Conservation (phyloP, 371 early-diverging fungal species). For the Mycotypha africana region DNA sequence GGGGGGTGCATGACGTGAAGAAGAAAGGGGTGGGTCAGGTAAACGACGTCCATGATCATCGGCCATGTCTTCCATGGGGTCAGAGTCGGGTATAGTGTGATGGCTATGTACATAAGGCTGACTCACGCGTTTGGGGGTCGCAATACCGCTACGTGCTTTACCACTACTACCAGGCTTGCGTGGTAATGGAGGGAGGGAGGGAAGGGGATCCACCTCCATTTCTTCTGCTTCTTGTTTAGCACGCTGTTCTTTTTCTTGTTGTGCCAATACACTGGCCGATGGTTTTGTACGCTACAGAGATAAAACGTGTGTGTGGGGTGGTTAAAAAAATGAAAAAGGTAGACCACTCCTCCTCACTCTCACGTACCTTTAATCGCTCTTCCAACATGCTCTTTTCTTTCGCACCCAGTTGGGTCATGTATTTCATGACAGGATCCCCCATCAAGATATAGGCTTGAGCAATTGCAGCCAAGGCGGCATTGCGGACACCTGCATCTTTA, state of each 20-base stretch:
- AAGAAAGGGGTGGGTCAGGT: conserved; percentile 12
- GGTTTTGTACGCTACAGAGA: conserved; percentile 28
- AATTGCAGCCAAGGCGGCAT: conserved; percentile 68
- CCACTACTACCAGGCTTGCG: conserved; percentile 18
- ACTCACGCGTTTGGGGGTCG: too few species aligned
- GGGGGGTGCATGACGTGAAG: conserved; percentile 4
- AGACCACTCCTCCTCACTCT: neutral
- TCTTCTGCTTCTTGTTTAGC: conserved; percentile 29
- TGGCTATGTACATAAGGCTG: conserved; percentile 13
- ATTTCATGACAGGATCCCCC: conserved; percentile 70
- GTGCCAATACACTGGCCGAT: conserved; percentile 34
- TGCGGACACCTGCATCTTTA: conserved; percentile 76
- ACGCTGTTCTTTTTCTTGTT: conserved; percentile 22
- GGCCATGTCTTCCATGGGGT: conserved; percentile 46
- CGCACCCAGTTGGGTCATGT: conserved; percentile 67
- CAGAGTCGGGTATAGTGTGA: conserved; percentile 28
- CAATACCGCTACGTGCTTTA: too few species aligned
- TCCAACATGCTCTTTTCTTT: conserved; percentile 77
- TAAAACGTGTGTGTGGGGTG: neutral
- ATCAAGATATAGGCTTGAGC: conserved; percentile 68
- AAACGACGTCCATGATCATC: conserved; percentile 31
- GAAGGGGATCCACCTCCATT: conserved; percentile 38
- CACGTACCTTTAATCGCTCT: conserved; percentile 65
- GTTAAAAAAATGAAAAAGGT: neutral
- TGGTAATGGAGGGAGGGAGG: conserved; percentile 26